Conservation (phyloP, 805 yeast species). For the Teunomyces tritomae region DNA sequence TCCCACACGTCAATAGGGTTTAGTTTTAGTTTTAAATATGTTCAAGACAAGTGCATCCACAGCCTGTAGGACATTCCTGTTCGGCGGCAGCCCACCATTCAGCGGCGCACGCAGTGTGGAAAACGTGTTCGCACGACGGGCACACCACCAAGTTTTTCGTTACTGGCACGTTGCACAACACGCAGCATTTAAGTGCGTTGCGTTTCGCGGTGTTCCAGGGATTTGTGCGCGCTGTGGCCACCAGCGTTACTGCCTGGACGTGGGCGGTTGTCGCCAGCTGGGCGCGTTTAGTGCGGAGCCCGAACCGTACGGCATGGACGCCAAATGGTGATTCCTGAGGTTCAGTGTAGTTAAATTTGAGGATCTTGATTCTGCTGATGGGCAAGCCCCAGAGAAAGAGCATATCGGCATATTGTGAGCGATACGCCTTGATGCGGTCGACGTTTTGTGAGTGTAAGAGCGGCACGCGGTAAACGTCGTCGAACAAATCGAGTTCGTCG, state of each 20-base stretch:
- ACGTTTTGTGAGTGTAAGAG: conserved; percentile 40
- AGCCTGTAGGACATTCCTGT: conserved; percentile 74
- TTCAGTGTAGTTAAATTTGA: conserved; percentile 60
- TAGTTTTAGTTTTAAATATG: not conserved
- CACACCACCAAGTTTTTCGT: conserved; percentile 65
- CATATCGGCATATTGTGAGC: conserved; percentile 75
- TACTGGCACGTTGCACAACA: conserved; percentile 61
- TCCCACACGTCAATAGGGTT: conserved; percentile 34
- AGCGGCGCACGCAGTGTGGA: conserved; percentile 76
- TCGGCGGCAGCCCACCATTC: conserved; percentile 65
- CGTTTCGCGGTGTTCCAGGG: conserved; percentile 31
- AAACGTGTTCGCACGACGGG: conserved; percentile 69
- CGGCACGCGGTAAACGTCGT: conserved; percentile 38
- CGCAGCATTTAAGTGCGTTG: conserved; percentile 47
- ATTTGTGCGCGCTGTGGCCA: conserved; percentile 19
- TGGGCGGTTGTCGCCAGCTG: conserved; percentile 18
- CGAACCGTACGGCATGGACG: conserved; percentile 35
- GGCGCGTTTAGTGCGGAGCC: conserved; percentile 22
- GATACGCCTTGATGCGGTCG: conserved; percentile 37
- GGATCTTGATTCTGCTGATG: conserved; percentile 70
- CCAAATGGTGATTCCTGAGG: conserved; percentile 20
- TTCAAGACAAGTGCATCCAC: conserved; percentile 72
- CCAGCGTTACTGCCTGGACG: conserved; percentile 24
- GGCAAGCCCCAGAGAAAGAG: conserved; percentile 82
- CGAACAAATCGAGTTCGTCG: conserved; percentile 43